These are phyloP conservation scores for Cicer judaicum DNA, from an alignment of 306 rosid genomes.

Conservation along the genomic window DNA sequence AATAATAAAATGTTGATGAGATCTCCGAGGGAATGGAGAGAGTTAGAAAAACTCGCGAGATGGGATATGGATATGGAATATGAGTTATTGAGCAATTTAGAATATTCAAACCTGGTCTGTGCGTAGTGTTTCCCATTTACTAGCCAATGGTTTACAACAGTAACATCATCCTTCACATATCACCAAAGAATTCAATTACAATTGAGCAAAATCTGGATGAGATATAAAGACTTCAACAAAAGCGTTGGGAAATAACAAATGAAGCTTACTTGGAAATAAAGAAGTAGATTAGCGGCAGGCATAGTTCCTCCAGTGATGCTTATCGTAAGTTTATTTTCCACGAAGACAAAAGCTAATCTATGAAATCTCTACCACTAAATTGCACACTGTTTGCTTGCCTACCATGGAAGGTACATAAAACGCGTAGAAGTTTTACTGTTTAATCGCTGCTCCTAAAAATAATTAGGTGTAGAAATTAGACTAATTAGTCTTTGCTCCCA, in stretches of 20 bases:
- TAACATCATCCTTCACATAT: slow-evolving; percentile 72
- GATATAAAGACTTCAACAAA: background rate
- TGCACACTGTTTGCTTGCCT: background rate
- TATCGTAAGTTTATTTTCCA: background rate
- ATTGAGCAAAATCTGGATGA: background rate
- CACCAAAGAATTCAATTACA: slow-evolving; percentile 22
- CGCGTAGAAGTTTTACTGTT: too few species aligned
- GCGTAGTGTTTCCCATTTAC: slow-evolving; percentile 87
- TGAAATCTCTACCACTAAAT: background rate
- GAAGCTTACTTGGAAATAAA: slow-evolving; percentile 79
- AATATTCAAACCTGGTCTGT: slow-evolving; percentile 67
- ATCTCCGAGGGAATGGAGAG: too few species aligned
- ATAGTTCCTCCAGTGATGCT: slow-evolving; percentile 73
- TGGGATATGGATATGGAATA: too few species aligned
- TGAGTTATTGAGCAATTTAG: background rate
- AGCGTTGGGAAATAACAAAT: slow-evolving; percentile 24
- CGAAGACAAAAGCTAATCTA: background rate
- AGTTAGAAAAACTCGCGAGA: too few species aligned
- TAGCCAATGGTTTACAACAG: slow-evolving; percentile 83
- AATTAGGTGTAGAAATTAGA: too few species aligned
- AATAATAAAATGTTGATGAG: too few species aligned
- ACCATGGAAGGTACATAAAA: background rate
- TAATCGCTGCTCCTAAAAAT: too few species aligned
- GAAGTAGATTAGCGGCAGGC: slow-evolving; percentile 93
- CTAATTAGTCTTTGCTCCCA: too few species aligned